Evolutionary conservation across 306 rosid species (phyloP), one percentile per base, ranked within the genome.

Genomic region (Dryas alaskensis): DNA sequence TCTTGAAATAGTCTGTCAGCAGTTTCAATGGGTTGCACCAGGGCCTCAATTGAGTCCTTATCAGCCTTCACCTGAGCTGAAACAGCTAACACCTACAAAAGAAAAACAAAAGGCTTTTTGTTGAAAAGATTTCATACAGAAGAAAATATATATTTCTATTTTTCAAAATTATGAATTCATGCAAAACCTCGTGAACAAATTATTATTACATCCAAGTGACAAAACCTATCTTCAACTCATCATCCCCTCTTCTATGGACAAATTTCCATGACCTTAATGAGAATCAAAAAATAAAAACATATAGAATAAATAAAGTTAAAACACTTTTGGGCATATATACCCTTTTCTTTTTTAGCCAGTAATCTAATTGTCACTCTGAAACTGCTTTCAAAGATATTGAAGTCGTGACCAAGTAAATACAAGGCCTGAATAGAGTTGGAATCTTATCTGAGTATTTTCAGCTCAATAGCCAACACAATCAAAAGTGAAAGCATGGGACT

Each of bases 21-120:
- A 62, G 82, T 80, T 79, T 91, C 98, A 84, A 86, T 73, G 61
- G 92, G 97, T 79, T 89, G 89, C 79, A 87, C 78, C 85, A 91
- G 81, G 74, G 74, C 61, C 75, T 91, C 94, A 77, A 88, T 78
- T 73, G 78, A 79, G 65, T 87, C 93, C 82, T 86, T 91, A 58
- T 93, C 97, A 55, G 87, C 78, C 87, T 91, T 85, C 22, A 91
- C 84, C 81, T 91, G 98, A 72, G 97, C 97, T 76, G 80, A 84
- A 83, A 85, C 89, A 83, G 91, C 96, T 46, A 91, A 69, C 55
- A 88, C 89, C 98, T 93, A 78, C 49, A 81, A 54, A 51, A 47
- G 37, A 70, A 76, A 63, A 45, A 39, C 63, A 70, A 39, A 59
- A 53, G n/a, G 42, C 14, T 51, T 43, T 2, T 42, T 10, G 12